Evolutionary conservation across 768 basidiomycete genomes (phyloP), one percentile per base, ranked within the genome.

Genomic region (Serendipita sp.): DNA sequence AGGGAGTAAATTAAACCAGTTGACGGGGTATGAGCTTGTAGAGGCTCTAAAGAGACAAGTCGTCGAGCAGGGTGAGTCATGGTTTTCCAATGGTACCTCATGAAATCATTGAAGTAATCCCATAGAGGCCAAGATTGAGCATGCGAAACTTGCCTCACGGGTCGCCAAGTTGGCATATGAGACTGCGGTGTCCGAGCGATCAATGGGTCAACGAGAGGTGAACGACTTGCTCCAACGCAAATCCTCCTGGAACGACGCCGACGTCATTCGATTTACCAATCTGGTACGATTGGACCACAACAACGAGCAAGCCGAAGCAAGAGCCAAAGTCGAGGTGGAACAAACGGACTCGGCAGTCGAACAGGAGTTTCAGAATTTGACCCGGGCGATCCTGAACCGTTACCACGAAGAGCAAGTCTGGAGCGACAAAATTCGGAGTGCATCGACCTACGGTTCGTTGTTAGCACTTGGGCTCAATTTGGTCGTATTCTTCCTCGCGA

Each of bases 351-450:
- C 83, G 62, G 82, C 81, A 1, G 90, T 92, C 16, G 96, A 99
- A 68, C 81, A 81, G 51, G 89, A 87, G 69, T 96, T 98, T 72
- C 86, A 80, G 70, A 86, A 85, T 71, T 80, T 97, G 68, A 89
- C 95, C 86, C 85, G 85, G 65, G 78, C 82, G 8, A 98, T 98
- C 70, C 80, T 99, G 66, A 71, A 74, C 51, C 70, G 95, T 45
- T 98, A 98, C 74, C 95, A 98, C 76, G 95, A 97, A 75, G 96
- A 99, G 73, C 96, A 99, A 73, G 84, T 97, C 2, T 99, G 96
- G 96, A 92, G 90, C 63, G 95, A 99, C 78, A 99, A 99, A 76
- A 96, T 99, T 66, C 84, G 96, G 41, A 92, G 89, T 69, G 87
- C 88, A 32, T 92, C 90, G 67, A 97, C 96, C 3, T 97, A 97